A percentile compares a stretch with the other conserved stretches of the same genome.
Evolutionary conservation across 1,284 basidiomycete genomes (phyloP).

Genomic region (Polyporus tsugae): DNA sequence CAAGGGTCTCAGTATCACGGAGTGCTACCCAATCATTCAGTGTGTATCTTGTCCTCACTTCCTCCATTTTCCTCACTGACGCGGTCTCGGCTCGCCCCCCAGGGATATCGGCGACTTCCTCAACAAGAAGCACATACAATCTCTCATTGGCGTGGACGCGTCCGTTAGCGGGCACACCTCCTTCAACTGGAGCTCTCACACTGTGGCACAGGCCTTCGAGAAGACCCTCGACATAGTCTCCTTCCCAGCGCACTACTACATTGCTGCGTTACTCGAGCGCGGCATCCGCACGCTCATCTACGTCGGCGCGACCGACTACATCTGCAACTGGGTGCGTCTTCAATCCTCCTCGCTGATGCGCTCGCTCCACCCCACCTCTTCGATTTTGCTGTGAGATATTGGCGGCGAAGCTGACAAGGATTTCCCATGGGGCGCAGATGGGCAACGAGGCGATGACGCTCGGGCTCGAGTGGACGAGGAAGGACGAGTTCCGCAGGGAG

Average conservation of each 20-base stretch:
- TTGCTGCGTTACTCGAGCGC: slow-evolving; percentile 78
- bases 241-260: slow-evolving; percentile 59
- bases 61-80: not conserved
- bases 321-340: slow-evolving; percentile 73
- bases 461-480: slow-evolving; percentile 67
- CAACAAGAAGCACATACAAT: slow-evolving; percentile 58
- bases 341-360: not conserved
- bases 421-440: slow-evolving; percentile 16
- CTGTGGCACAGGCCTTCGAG: slow-evolving; percentile 53
- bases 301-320: slow-evolving; percentile 76
- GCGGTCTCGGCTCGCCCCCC: slow-evolving; percentile 5
- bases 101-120: slow-evolving; percentile 62
- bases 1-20: slow-evolving; percentile 31
- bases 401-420: not conserved
- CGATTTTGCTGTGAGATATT: not conserved
- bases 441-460: slow-evolving; percentile 74
- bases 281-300: slow-evolving; percentile 79
- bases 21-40: slow-evolving; percentile 41
- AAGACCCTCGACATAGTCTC: slow-evolving; percentile 47
- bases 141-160: slow-evolving; percentile 66
- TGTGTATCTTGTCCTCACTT: slow-evolving; percentile 2
- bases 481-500: slow-evolving; percentile 55
- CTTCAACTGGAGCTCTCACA: slow-evolving; percentile 56
- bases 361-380: not conserved
- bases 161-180: slow-evolving; percentile 49